phyloP scores from a whole-genome alignment of 495 filamentous ascomycete species.

The Astrothelium subdiscretum region DNA sequence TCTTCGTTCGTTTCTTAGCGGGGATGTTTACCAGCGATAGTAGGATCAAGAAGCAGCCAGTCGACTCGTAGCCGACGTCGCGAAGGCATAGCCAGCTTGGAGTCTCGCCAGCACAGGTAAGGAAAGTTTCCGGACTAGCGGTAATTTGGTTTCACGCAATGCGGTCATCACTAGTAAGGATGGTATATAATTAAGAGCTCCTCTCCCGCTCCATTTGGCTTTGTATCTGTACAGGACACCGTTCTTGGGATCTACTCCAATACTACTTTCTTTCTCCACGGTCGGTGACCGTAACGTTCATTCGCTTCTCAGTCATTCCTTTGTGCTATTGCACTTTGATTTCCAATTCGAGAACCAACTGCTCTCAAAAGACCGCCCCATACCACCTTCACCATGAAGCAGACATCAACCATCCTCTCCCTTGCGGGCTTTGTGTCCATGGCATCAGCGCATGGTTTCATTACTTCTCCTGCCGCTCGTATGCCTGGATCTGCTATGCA shows the following conservation, averaged over 20 bases:
- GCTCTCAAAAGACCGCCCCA: background rate
- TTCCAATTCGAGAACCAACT: background rate
- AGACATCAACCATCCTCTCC: conserved; percentile 11
- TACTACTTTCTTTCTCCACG: background rate
- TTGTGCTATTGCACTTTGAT: conserved; percentile 2
- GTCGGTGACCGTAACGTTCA: background rate
- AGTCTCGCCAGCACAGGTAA: background rate
- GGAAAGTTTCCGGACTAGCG: background rate
- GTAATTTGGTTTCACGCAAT: conserved; percentile 1
- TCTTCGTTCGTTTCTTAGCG: background rate
- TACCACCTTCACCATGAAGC: conserved; percentile 9
- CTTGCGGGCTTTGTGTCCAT: conserved; percentile 40
- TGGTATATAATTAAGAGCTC: background rate
- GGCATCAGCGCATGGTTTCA: conserved; percentile 51
- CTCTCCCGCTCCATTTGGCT: too few relatives aligned
- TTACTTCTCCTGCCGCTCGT: conserved; percentile 46
- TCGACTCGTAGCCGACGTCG: background rate
- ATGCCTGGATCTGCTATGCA: conserved; percentile 47
- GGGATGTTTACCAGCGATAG: background rate
- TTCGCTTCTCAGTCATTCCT: conserved; percentile 1
- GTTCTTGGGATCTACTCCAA: background rate
- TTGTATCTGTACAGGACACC: background rate
- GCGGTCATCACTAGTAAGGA: background rate
- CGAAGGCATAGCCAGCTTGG: background rate
- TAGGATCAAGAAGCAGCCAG: background rate